Evolutionary conservation across 345 rosid species (phyloP).

Genomic region (Firmiana major): DNA sequence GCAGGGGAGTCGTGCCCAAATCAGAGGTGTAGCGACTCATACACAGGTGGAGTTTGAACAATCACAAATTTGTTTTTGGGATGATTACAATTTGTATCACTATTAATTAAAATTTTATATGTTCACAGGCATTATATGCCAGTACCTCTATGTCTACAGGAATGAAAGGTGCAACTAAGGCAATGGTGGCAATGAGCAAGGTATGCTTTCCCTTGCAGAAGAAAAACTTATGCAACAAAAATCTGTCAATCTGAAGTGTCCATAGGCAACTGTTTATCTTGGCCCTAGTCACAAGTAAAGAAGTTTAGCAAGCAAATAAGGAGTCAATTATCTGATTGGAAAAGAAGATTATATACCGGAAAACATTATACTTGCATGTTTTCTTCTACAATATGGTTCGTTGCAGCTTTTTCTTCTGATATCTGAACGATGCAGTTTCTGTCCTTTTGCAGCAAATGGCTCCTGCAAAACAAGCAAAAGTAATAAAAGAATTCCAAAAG

Average conservation of each 20-base stretch:
- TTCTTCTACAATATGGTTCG: background rate
- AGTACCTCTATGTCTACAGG: slow-evolving; percentile 58
- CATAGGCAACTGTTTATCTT: background rate
- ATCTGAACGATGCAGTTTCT: background rate
- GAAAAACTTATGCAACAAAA: background rate
- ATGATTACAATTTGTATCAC: background rate
- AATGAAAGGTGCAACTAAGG: slow-evolving; percentile 66
- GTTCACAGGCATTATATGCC: slow-evolving; percentile 72
- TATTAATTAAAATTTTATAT: background rate
- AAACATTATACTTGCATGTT: background rate
- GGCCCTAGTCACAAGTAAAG: background rate
- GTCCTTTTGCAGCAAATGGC: slow-evolving; percentile 73
- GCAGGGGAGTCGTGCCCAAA: slow-evolving; percentile 97
- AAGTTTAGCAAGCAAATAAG: background rate
- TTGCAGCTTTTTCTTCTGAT: background rate
- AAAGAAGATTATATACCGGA: background rate
- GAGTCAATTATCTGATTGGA: background rate
- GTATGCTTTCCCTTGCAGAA: slow-evolving; percentile 28
- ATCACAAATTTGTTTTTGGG: background rate
- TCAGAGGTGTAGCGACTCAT: slow-evolving; percentile 90
- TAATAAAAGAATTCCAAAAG: slow-evolving; percentile 86
- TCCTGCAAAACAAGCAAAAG: slow-evolving; percentile 80
- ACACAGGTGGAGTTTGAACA: slow-evolving; percentile 58
- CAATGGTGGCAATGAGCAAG: slow-evolving; percentile 97
- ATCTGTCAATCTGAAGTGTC: no score